phyloP scores from a whole-genome alignment of 306 rosid species.

The Boehmeria nivea region DNA sequence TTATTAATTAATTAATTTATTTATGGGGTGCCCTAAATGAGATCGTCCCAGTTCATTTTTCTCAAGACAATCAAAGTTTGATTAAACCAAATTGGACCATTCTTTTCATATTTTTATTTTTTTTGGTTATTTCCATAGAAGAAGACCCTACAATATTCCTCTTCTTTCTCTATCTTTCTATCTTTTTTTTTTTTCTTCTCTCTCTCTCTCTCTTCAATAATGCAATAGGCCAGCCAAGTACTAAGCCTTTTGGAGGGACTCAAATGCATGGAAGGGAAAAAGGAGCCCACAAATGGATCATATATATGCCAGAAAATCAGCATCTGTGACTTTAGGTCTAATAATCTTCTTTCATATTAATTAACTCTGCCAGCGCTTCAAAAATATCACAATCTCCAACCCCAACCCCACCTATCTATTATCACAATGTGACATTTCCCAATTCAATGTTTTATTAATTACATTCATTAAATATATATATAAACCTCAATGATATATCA shows the following conservation, averaged over 20 bases:
- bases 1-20: too few relatives aligned
- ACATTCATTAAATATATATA: neutral
- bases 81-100: too few relatives aligned
- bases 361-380: conserved; percentile 36
- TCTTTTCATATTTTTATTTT: too few relatives aligned
- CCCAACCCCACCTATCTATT: conserved; percentile 23
- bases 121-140: too few relatives aligned
- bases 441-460: neutral
- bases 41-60: too few relatives aligned
- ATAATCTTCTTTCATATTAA: conserved; percentile 32
- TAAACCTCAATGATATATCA: conserved; percentile 2
- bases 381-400: conserved; percentile 32
- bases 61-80: too few relatives aligned
- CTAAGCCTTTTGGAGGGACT: conserved; percentile 50
- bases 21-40: too few relatives aligned
- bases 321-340: conserved; percentile 40
- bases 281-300: conserved; percentile 35
- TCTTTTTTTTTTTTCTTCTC: too few relatives aligned
- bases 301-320: conserved; percentile 40
- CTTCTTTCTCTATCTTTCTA: too few relatives aligned
- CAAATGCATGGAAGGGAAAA: conserved; percentile 28
- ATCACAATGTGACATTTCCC: conserved; percentile 7
- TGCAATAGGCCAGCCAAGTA: conserved; percentile 50
- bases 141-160: too few relatives aligned
- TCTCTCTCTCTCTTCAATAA: too few relatives aligned